phyloP scores from a whole-genome alignment of 129 eudicot species.

The Pittosporum tobira region DNA sequence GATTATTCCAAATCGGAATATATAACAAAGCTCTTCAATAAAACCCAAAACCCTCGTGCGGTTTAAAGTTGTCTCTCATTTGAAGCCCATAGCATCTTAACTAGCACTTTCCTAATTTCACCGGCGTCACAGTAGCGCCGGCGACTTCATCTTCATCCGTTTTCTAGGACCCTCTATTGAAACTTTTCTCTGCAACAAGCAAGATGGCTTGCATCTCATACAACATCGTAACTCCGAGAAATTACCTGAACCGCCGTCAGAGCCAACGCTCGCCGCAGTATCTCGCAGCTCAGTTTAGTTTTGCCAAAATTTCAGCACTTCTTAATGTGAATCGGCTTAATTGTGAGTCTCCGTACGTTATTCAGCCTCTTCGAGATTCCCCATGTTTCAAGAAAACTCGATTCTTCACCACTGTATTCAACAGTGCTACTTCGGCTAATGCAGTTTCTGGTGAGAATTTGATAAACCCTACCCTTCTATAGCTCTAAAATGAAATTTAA shows the following conservation, averaged over 20 bases:
- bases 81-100: not conserved
- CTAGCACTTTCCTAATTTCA: not conserved
- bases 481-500: too few species aligned
- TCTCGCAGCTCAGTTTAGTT: slow-evolving; percentile 3
- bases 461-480: not conserved
- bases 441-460: slow-evolving; percentile 23
- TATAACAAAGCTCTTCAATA: too few species aligned
- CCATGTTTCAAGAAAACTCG: slow-evolving; percentile 5
- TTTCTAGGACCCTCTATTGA: not conserved
- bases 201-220: slow-evolving; percentile 34
- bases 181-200: slow-evolving; percentile 2
- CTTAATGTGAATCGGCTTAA: not conserved
- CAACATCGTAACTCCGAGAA: slow-evolving; percentile 5
- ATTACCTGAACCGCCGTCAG: not conserved
- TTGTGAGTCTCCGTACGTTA: not conserved
- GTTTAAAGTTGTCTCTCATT: not conserved
- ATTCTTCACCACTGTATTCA: slow-evolving; percentile 19
- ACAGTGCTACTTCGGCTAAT: slow-evolving; percentile 22
- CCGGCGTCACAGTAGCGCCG: not conserved
- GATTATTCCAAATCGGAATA: too few species aligned
- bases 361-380: not conserved
- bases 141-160: not conserved
- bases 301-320: not conserved
- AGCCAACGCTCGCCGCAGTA: slow-evolving; percentile 1
- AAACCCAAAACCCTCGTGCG: not conserved